Base-by-base conservation (phyloP, 192 early-diverging fungal genomes). In the Ambispora gerdemannii region DNA sequence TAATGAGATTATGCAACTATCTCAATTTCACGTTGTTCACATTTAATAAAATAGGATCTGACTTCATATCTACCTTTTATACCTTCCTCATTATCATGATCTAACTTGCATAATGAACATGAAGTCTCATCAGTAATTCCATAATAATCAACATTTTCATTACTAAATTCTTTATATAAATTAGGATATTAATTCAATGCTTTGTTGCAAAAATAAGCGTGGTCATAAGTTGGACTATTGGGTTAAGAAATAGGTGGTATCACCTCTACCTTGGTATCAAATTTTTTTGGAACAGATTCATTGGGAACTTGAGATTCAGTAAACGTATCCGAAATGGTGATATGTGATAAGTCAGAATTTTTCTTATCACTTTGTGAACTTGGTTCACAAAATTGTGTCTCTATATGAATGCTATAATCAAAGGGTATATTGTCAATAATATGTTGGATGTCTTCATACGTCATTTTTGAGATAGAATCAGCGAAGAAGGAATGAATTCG, bases 131-230 rank as follows among this genome's bases (percentile, higher is more conserved):
- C 59, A 62, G 7, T 62, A 62, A 62, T 62, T 62, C 59, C 31
- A 62, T 61, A 61, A n/a, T 61, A 61, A 61, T 61, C 59, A 34
- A 61, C 27, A n/a, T 62, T 62, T 62, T 62, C 31, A 62, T 3
- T n/a, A 61, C 3, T 61, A 61, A 61, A 61, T 61, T 3, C 20
- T 61, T 34, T 61, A 61, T 33, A 61, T 61, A 61, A n/a, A 61
- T 28, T 30, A 15, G 59, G 20, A 61, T 61, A 61, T 61, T 32
- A 35, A 7, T n/a, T n/a, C 59, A 62, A 62, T 62, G 22, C 33
- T 22, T 58, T 58, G 24, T 58, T 58, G 24, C 24, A 24, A 58
- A 58, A 58, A 24, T 58, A 58, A 28, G 55, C 28, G 19, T 35
- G 31, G 59, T 62, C 30, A 62, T 62, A 32, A 22, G 31, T 62